Evolutionary conservation across 176 grass and related monocot species (phyloP), one percentile per base, ranked within the genome.

Genomic region (Ananas comosus): DNA sequence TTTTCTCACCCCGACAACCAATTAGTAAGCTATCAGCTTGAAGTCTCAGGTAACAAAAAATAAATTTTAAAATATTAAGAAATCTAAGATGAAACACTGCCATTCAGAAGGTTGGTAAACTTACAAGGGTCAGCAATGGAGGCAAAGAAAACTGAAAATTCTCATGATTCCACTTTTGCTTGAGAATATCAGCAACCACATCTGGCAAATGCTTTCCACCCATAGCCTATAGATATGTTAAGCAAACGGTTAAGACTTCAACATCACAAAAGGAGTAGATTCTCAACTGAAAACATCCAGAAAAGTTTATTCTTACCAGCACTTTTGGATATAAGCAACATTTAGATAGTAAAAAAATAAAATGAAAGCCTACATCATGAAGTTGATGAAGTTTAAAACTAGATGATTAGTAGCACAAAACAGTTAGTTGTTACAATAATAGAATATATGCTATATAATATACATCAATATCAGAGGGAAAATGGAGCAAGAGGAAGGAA

Each of bases 51-150:
- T 42, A 7, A 42, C 33, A 42, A 42, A 0, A 0, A 42, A 42
- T 5, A 42, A 42, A 42, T 42, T 42, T 42, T 42, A 42, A 42
- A 42, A 42, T 42, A 42, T 42, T 42, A 42, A 42, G 33, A 42
- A 42, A 42, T 42, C 33, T 42, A 42, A 42, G 33, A 42, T 42
- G 33, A 42, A 61, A 61, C 10, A 18, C 17, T 18, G 12, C 56
- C 56, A 18, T 16, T 18, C 16, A 10, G 7, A 19, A 61, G 6
- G 14, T 17, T 61, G 11, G 24, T 48, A 5, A 75, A 81, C 88
- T 90, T 87, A 97, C 93, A 77, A 97, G 89, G 49, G 74, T 83
- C 81, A 90, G 85, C 12, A 92, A 73, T 74, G 89, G 93, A 83
- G 93, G 93, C 75, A 97, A 85, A 72, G 84, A 85, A 81, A 92